Evolutionary conservation across 2,329 filamentous ascomycete species (phyloP).

Genomic region (Fusarium sp.): DNA sequence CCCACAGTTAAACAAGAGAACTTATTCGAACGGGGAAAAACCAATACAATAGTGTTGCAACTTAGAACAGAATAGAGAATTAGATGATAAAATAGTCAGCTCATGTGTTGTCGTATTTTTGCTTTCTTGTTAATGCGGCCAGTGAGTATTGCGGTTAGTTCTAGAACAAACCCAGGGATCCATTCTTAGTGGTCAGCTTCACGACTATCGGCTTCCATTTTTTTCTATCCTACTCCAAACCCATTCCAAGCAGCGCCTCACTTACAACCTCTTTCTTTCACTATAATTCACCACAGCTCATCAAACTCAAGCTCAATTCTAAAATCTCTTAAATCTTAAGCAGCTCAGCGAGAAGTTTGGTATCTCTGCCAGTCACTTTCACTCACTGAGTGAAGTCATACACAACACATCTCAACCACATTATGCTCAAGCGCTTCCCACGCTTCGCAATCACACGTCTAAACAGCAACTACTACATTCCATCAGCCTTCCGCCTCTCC

Average conservation of each 20-base stretch:
- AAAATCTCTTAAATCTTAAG: neutral
- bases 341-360: neutral
- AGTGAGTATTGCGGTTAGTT: conserved; percentile 8
- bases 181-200: conserved; percentile 26
- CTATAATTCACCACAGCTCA: neutral
- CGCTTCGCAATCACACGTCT: conserved; percentile 21
- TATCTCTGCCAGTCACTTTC: neutral
- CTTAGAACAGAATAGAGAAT: neutral
- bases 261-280: neutral
- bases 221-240: conserved; percentile 18
- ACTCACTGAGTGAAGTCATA: conserved; percentile 11
- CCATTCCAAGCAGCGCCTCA: neutral
- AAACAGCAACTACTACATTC: neutral
- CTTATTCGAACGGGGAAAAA: neutral
- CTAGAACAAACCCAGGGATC: conserved; percentile 16
- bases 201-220: conserved; percentile 23
- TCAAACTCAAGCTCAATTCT: neutral
- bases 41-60: neutral
- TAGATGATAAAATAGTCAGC: neutral
- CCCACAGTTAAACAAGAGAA: neutral
- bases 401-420: neutral
- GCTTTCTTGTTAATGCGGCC: neutral
- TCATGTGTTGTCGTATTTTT: neutral
- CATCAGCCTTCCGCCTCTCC: conserved; percentile 14
- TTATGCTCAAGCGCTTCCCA: conserved; percentile 32